Percentiles rank a stretch among this genome's conserved stretches.
Evolutionary conservation across 352 stramenopile genomes (phyloP).

Genomic region (Pythium aphanidermatum): DNA sequence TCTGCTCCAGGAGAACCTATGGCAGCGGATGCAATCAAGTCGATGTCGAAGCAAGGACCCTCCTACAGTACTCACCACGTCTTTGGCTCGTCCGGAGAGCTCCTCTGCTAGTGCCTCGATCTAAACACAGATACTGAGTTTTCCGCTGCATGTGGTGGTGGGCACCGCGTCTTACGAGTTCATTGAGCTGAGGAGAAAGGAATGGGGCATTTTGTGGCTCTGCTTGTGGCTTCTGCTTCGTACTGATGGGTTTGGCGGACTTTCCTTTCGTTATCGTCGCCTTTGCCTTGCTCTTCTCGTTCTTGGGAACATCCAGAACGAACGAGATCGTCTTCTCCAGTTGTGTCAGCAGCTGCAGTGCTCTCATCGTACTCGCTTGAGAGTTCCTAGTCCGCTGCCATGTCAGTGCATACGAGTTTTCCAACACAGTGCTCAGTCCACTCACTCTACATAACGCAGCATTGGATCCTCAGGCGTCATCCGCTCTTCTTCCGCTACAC

Average conservation of each 20-base stretch:
- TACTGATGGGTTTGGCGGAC: not conserved
- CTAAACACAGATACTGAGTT: conserved; percentile 6
- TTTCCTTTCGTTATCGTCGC: not conserved
- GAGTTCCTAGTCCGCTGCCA: conserved; percentile 4
- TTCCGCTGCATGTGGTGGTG: not conserved
- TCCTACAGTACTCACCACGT: conserved; percentile 22
- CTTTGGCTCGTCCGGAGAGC: conserved; percentile 14
- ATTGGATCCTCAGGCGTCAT: conserved; percentile 4
- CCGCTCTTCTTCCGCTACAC: not conserved
- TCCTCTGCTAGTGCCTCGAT: conserved; percentile 17
- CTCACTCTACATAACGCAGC: conserved; percentile 7
- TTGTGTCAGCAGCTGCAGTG: conserved; percentile 1
- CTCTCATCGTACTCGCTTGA: not conserved
- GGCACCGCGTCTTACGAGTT: conserved; percentile 1
- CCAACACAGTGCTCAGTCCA: not conserved
- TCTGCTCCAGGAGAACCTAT: too few relatives aligned
- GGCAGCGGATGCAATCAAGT: too few relatives aligned
- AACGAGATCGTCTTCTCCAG: conserved; percentile 4
- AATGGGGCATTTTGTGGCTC: conserved; percentile 4
- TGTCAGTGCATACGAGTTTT: not conserved
- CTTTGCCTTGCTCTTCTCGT: not conserved
- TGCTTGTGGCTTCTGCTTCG: not conserved
- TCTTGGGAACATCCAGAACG: not conserved
- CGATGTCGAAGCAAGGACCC: too few relatives aligned
- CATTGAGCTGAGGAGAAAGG: conserved; percentile 4